Base-by-base conservation (phyloP, 805 yeast species). In the Candida sithepensis region DNA sequence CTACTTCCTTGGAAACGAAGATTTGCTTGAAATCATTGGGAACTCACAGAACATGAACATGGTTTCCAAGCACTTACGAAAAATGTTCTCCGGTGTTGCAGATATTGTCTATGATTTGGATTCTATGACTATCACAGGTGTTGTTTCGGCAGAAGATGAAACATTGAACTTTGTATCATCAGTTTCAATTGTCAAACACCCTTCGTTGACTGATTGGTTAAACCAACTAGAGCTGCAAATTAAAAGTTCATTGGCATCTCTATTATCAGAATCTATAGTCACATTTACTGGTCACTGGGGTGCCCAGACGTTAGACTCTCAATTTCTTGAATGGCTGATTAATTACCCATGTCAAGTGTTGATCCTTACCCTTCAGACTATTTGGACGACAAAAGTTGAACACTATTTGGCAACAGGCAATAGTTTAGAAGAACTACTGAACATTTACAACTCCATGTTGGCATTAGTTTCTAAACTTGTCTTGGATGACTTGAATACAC, bases 1-100 rank as follows among this genome's bases (percentile, higher is more conserved):
- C 47, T 90, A 84, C 58, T 91, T 92, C 60, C 68, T 92, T 23
- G 97, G 97, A 5, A 92, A 92, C 61, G 96, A 90, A 50, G 97
- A 92, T 61, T 66, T 92, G 26, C 68, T 92, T 30, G 96, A 88
- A 51, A 77, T 92, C 36, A 76, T 92, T 32, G 96, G 97, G 2
- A 76, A 83, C 44, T 68, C 80, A 0, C 66, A 61, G 4, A 77
- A 82, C 52, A 55, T 79, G 2, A 38, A 41, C 2, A 54, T 71
- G 6, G 70, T 84, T 3, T 81, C 82, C 16, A 74, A 71, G 41
- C 90, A 85, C 57, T 65, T 90, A 43, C 70, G 72, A 41, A 87
- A 86, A 57, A 77, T 90, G 83, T 90, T 86, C 61, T 63, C 80
- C 4, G 95, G 92, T 2, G 68, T 89, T 2, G 54, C 73, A 0